A percentile compares a stretch with the other conserved stretches of the same genome.
These are phyloP conservation scores for Clonostachys byssicola DNA, from an alignment of 2,329 filamentous ascomycete species.

Conservation along the genomic window DNA sequence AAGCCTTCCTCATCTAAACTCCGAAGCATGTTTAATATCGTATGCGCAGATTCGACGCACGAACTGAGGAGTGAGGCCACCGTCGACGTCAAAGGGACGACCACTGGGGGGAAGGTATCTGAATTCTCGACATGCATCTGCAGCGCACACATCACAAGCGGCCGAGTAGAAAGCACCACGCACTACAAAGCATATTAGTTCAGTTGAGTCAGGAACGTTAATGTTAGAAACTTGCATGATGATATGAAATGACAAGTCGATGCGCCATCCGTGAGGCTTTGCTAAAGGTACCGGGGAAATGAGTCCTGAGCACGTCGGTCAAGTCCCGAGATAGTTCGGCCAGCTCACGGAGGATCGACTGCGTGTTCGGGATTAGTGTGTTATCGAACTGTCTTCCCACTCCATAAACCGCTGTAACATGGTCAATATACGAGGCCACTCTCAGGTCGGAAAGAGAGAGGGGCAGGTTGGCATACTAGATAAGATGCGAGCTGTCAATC, in stretches of 20 bases:
- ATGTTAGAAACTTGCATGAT: slow-evolving; percentile 6
- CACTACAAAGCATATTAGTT: slow-evolving; percentile 9
- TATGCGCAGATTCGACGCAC: slow-evolving; percentile 18
- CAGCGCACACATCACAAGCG: slow-evolving; percentile 21
- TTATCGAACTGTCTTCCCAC: slow-evolving; percentile 18
- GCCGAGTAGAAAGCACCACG: slow-evolving; percentile 18
- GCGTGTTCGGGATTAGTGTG: slow-evolving; percentile 16
- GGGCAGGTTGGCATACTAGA: background rate
- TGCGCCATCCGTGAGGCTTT: slow-evolving; percentile 18
- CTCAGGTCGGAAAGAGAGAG: background rate
- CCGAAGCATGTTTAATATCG: slow-evolving; percentile 15
- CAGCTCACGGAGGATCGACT: slow-evolving; percentile 16
- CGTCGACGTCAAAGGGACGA: slow-evolving; percentile 2
- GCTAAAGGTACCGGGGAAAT: slow-evolving; percentile 18
- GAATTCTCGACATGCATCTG: slow-evolving; percentile 21
- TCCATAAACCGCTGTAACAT: slow-evolving; percentile 6
- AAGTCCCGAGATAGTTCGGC: slow-evolving; percentile 17
- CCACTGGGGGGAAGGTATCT: slow-evolving; percentile 6
- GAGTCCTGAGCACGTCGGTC: slow-evolving; percentile 14
- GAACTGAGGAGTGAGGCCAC: slow-evolving; percentile 18
- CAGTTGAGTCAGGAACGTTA: background rate
- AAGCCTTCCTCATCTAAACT: slow-evolving; percentile 20
- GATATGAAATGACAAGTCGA: slow-evolving; percentile 16
- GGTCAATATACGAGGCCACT: background rate
- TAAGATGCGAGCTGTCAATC: slow-evolving; percentile 11